These are phyloP conservation scores for Verticillium dahliae DNA, from an alignment of 2,329 filamentous ascomycete species.

Conservation along the genomic window DNA sequence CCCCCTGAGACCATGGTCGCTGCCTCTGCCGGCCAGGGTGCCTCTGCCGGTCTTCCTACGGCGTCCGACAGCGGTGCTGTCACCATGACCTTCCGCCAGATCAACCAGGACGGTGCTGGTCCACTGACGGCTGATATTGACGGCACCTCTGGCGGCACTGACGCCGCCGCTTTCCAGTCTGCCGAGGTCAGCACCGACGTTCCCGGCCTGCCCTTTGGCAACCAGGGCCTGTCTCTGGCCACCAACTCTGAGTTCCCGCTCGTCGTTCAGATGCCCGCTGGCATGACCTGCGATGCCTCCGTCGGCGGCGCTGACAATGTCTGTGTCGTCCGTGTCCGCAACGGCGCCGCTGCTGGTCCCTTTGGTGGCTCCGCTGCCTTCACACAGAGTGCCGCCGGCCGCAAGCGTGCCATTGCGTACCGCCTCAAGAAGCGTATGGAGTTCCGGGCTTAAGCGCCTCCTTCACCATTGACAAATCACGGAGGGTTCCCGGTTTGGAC, in stretches of 20 bases:
- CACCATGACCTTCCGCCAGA: slow-evolving; percentile 60
- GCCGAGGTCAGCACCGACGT: slow-evolving; percentile 55
- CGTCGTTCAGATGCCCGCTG: slow-evolving; percentile 58
- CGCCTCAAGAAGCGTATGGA: slow-evolving; percentile 30
- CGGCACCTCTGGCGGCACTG: slow-evolving; percentile 55
- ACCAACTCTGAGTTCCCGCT: slow-evolving; percentile 59
- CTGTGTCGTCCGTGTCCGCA: slow-evolving; percentile 59
- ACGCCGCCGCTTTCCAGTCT: slow-evolving; percentile 51
- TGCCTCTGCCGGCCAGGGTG: slow-evolving; percentile 46
- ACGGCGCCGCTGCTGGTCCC: slow-evolving; percentile 54
- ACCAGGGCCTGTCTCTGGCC: slow-evolving; percentile 52
- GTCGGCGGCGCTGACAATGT: slow-evolving; percentile 54
- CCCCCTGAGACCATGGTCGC: slow-evolving; percentile 45
- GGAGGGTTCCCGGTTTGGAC: background rate
- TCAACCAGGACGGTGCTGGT: slow-evolving; percentile 66
- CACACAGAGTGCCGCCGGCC: slow-evolving; percentile 49
- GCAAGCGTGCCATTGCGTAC: slow-evolving; percentile 57
- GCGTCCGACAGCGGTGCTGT: slow-evolving; percentile 53
- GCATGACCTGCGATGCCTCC: slow-evolving; percentile 58
- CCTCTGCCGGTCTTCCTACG: slow-evolving; percentile 51
- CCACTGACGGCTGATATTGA: slow-evolving; percentile 56
- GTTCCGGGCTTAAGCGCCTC: slow-evolving; percentile 13
- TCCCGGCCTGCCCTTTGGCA: slow-evolving; percentile 39
- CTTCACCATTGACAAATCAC: background rate
- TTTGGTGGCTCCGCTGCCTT: slow-evolving; percentile 63